Base-by-base conservation (phyloP, 1,139 yeast genomes). In the Nakaseomyces bracarensis region DNA sequence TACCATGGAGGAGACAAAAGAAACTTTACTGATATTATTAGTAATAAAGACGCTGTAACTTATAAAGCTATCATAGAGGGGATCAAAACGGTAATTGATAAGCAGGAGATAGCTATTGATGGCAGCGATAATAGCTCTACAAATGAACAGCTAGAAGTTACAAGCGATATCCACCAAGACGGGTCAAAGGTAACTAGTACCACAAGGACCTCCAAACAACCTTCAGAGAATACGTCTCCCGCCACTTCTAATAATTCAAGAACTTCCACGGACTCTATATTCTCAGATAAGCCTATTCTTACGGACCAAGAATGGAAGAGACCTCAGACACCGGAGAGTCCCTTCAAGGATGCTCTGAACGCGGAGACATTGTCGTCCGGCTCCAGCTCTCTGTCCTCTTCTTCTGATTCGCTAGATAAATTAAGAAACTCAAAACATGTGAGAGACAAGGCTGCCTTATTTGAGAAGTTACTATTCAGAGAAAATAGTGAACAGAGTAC, bases 341-440 rank as follows among this genome's bases (percentile, higher is more conserved):
- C 29, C 10, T 39, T 23, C 35, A 38, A 42, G 18, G 35, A 38
- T 16, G 26, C 29, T 8, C 20, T 33, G 7, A 31, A 31, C 19
- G 14, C 48, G 11, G 49, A 46, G 14, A 28, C 39, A 5, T 43
- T 33, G 28, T 42, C 43, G 13, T 43, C 42, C 11, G 49, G 46
- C 16, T 21, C 36, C 8, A 33, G 26, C 13, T 33, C 36, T 6
- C n/a, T 33, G 6, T 33, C 36, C 3, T 48, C 51, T 9, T 36
- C 43, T 2, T 28, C 49, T 10, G 57, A 54, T 20, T 50, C 58
- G 7, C 47, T 56, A 20, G 47, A 47, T 15, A 49, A 52, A 27
- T 40, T 58, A 26, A 55, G 60, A 45, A 49, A 50, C 25, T 55
- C 64, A 1, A 55, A 48, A 19, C 57, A 53, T 41, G 65, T 60